phyloP scores from a whole-genome alignment of 352 stramenopile species.

The Thraustochytrium striatum region DNA sequence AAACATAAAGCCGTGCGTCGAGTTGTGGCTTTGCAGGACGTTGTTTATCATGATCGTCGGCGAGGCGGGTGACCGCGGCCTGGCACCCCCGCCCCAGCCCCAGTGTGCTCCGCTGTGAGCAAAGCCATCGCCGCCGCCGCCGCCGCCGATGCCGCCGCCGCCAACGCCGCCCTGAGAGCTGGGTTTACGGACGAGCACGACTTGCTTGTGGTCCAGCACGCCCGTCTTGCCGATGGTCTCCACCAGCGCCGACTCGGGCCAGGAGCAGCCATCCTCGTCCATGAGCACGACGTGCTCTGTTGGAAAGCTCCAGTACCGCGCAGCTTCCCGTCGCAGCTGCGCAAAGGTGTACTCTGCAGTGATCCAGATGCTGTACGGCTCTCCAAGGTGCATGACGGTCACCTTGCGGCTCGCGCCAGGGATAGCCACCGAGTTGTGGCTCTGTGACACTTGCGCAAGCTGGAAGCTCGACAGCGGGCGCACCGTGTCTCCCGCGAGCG shows the following conservation, averaged over 20 bases:
- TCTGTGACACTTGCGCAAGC: not conserved
- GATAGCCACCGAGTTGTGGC: not conserved
- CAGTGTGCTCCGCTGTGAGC: too few species aligned
- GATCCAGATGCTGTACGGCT: constrained; percentile 31
- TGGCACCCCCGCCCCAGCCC: too few species aligned
- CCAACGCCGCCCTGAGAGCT: too few species aligned
- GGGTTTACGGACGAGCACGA: constrained; percentile 41
- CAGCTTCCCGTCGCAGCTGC: constrained; percentile 29
- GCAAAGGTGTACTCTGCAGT: constrained; percentile 44
- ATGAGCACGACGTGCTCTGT: constrained; percentile 40
- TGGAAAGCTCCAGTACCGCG: constrained; percentile 30
- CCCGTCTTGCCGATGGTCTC: not conserved
- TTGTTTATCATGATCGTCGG: too few species aligned
- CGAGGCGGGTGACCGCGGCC: too few species aligned
- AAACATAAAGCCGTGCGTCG: too few species aligned
- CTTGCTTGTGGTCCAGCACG: constrained; percentile 19
- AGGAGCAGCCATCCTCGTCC: constrained; percentile 45
- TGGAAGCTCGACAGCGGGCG: not conserved
- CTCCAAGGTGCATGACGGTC: constrained; percentile 27
- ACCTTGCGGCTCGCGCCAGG: constrained; percentile 29
- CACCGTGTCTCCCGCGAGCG: not conserved
- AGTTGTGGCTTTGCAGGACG: too few species aligned
- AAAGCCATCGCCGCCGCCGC: too few species aligned
- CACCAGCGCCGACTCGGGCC: constrained; percentile 30
- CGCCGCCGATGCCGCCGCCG: too few species aligned